Conservation (phyloP, 306 rosid species). For the Macrotyloma uniflorum region DNA sequence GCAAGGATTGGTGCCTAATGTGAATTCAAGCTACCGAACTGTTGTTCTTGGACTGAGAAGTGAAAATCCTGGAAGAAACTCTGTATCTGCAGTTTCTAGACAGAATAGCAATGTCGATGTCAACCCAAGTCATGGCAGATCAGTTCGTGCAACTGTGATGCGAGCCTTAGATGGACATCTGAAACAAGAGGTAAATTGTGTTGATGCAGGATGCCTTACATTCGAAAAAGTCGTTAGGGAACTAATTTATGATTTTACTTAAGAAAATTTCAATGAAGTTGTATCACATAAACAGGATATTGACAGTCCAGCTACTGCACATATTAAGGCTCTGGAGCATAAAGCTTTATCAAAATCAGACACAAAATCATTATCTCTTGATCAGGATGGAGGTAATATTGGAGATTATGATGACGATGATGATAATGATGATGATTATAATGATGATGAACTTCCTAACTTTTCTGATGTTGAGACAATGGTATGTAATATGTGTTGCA, state of each 20-base stretch:
- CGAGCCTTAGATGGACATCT: conserved; percentile 42
- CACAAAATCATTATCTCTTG: conserved; percentile 39
- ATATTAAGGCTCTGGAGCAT: conserved; percentile 40
- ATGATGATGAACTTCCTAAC: conserved; percentile 57
- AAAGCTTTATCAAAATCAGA: conserved; percentile 43
- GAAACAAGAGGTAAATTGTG: conserved; percentile 59
- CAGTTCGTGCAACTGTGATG: conserved; percentile 44
- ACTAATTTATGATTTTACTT: conserved; percentile 38
- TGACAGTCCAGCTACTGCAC: conserved; percentile 43
- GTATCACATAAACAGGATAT: conserved; percentile 55
- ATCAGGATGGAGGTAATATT: conserved; percentile 47
- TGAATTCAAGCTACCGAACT: conserved; percentile 40
- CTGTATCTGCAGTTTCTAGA: conserved; percentile 47
- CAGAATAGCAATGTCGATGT: conserved; percentile 41
- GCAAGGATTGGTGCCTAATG: conserved; percentile 32
- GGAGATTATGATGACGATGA: neutral
- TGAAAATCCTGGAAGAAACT: conserved; percentile 46
- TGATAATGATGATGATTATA: conserved; percentile 18
- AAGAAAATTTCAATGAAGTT: conserved; percentile 42
- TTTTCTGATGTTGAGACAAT: conserved; percentile 75
- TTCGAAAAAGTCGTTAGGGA: conserved; percentile 27
- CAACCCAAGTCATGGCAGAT: conserved; percentile 46
- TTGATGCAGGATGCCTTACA: conserved; percentile 30
- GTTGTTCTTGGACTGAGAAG: conserved; percentile 42
- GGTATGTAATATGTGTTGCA: conserved; percentile 48